Evolutionary conservation across 1,284 basidiomycete genomes (phyloP).

Genomic region (Paramarasmius palmivorus): DNA sequence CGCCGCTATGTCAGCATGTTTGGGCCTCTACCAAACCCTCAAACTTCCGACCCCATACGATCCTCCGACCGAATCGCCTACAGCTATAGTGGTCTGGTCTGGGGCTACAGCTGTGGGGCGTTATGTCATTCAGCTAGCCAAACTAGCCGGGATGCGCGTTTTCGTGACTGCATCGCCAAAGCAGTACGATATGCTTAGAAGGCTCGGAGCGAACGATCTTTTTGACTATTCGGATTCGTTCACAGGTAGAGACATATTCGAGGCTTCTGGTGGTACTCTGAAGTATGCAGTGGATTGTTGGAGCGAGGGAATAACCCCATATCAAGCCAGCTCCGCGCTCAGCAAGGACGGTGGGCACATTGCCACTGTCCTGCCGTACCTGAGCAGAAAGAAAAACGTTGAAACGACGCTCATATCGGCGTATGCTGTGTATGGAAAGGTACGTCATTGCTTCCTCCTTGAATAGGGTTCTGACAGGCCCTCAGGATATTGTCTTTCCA

Average conservation of each 20-base stretch:
- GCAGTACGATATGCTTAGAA: constrained; percentile 4
- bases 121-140: constrained; percentile 41
- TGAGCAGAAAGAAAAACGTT: neutral
- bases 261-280: constrained; percentile 11
- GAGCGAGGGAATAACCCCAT: constrained; percentile 17
- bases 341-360: constrained; percentile 6
- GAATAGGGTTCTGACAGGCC: too few species aligned
- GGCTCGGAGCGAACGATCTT: constrained; percentile 34
- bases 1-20: constrained; percentile 18
- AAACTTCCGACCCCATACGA: constrained; percentile 24
- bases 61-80: constrained; percentile 10
- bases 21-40: constrained; percentile 27
- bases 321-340: constrained; percentile 10
- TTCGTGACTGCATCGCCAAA: constrained; percentile 35
- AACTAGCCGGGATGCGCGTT: constrained; percentile 35
- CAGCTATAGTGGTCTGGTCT: constrained; percentile 34
- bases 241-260: constrained; percentile 20
- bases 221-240: constrained; percentile 34
- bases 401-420: too few species aligned
- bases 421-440: too few species aligned
- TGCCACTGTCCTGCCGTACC: constrained; percentile 2
- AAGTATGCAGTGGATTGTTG: constrained; percentile 20
- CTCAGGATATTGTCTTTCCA: neutral
- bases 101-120: constrained; percentile 35
- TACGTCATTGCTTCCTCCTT: too few species aligned